These are phyloP conservation scores for Raphanus sativus DNA, from an alignment of 345 rosid species.

Conservation along the genomic window DNA sequence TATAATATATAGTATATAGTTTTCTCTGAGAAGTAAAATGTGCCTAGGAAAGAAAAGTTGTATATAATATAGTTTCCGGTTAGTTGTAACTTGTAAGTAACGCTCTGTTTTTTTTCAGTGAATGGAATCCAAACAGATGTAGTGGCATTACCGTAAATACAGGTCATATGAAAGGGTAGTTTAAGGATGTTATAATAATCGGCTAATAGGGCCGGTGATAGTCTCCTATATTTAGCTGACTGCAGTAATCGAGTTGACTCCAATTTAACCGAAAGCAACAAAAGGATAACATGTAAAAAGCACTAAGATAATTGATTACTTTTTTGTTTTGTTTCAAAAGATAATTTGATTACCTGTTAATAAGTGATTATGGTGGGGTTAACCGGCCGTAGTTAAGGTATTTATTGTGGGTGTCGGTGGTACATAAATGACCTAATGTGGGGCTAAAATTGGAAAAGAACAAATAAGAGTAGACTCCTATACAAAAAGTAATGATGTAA, in stretches of 20 bases:
- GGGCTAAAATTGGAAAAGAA: constrained; percentile 16
- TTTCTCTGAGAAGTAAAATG: neutral
- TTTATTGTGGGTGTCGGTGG: constrained; percentile 17
- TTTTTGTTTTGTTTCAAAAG: neutral
- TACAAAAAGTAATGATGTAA: constrained; percentile 1
- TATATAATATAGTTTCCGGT: neutral
- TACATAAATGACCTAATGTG: neutral
- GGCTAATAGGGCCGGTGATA: constrained; percentile 9
- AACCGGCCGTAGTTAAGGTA: neutral
- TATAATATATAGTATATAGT: neutral
- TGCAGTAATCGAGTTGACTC: constrained; percentile 1
- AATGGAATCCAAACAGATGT: neutral
- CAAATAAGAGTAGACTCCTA: neutral
- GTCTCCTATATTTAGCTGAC: constrained; percentile 4
- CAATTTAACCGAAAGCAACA: constrained; percentile 15
- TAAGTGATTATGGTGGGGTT: constrained; percentile 5
- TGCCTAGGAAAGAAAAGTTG: neutral
- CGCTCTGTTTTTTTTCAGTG: neutral
- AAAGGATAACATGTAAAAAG: constrained; percentile 6
- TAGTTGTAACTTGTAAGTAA: neutral
- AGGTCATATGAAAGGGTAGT: neutral
- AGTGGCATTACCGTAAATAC: constrained; percentile 14
- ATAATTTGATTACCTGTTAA: neutral
- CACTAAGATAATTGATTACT: constrained; percentile 3
- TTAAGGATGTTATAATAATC: neutral